phyloP scores from a whole-genome alignment of 1,284 basidiomycete genomes.

The Gomphus bonarii region DNA sequence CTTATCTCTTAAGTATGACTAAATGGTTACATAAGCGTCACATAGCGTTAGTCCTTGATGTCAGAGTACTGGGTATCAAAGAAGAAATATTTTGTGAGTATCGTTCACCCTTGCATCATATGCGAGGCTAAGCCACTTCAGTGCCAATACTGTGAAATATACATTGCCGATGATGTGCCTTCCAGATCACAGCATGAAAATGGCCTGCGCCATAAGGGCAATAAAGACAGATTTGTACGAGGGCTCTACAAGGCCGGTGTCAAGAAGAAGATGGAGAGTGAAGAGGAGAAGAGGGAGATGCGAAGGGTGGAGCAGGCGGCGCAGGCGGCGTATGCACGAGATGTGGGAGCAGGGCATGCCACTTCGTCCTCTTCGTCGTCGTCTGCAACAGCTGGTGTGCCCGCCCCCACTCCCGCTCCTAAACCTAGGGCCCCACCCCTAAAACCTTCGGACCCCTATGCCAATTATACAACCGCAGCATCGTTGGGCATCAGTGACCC shows the following conservation, averaged over 20 bases:
- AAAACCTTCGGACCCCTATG: slow-evolving; percentile 60
- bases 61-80: slow-evolving; percentile 82
- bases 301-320: slow-evolving; percentile 77
- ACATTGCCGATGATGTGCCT: slow-evolving; percentile 88
- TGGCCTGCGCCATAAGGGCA: slow-evolving; percentile 90
- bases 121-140: neutral
- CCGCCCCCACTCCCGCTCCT: slow-evolving; percentile 25
- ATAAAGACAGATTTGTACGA: slow-evolving; percentile 84
- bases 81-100: slow-evolving; percentile 51
- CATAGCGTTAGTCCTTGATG: slow-evolving; percentile 35
- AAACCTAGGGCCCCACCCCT: slow-evolving; percentile 16
- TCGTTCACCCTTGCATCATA: neutral
- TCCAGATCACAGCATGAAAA: slow-evolving; percentile 90
- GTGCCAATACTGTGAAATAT: slow-evolving; percentile 85
- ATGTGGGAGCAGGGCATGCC: slow-evolving; percentile 52
- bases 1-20: too few species aligned
- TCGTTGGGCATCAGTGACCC: slow-evolving; percentile 73
- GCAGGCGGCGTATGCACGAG: slow-evolving; percentile 61
- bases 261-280: slow-evolving; percentile 76
- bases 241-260: slow-evolving; percentile 91
- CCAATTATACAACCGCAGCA: slow-evolving; percentile 81
- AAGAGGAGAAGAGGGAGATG: slow-evolving; percentile 83
- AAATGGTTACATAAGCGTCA: too few species aligned
- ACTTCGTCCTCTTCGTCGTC: slow-evolving; percentile 23
- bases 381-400: slow-evolving; percentile 20